A percentile compares a stretch with the other conserved stretches of the same genome.
Conservation (phyloP, 2,329 filamentous ascomycete genomes). For the Cyphellophora attinorum region DNA sequence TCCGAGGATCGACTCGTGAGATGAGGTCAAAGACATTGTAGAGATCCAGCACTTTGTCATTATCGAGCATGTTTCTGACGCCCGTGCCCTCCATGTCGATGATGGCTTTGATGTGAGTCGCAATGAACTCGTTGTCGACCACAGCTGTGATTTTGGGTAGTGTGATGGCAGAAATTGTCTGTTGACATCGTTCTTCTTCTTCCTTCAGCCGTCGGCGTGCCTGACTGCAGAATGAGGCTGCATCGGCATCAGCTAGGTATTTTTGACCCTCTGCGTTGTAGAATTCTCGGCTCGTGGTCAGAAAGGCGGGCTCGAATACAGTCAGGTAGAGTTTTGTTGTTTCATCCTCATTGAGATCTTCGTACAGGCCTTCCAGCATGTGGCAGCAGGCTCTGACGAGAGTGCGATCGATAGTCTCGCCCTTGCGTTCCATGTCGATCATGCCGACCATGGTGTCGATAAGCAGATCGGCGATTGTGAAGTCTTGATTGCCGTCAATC, state of each 20-base stretch:
- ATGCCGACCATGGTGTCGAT: slow-evolving; percentile 80
- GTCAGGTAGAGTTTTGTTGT: slow-evolving; percentile 73
- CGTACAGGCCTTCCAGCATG: slow-evolving; percentile 85
- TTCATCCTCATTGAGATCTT: slow-evolving; percentile 68
- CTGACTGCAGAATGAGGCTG: slow-evolving; percentile 70
- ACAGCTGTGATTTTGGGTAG: slow-evolving; percentile 64
- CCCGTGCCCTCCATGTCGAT: slow-evolving; percentile 78
- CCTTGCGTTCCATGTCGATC: slow-evolving; percentile 83
- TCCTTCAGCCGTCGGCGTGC: slow-evolving; percentile 66
- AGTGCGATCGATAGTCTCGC: slow-evolving; percentile 75
- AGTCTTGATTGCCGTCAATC: slow-evolving; percentile 31
- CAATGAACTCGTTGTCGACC: slow-evolving; percentile 72
- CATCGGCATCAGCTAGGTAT: slow-evolving; percentile 68
- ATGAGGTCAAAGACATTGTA: slow-evolving; percentile 74
- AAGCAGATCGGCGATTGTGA: slow-evolving; percentile 61
- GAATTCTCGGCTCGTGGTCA: slow-evolving; percentile 61
- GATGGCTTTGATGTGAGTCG: slow-evolving; percentile 67
- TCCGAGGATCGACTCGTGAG: slow-evolving; percentile 64
- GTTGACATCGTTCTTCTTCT: slow-evolving; percentile 72
- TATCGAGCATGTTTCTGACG: slow-evolving; percentile 81
- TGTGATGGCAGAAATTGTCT: slow-evolving; percentile 66
- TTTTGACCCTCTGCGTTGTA: slow-evolving; percentile 67
- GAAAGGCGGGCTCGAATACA: slow-evolving; percentile 69
- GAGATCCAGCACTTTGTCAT: slow-evolving; percentile 70
- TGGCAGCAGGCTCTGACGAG: slow-evolving; percentile 73